Evolutionary conservation across 495 filamentous ascomycete genomes (phyloP).

Genomic region (Aspergillus affinis): DNA sequence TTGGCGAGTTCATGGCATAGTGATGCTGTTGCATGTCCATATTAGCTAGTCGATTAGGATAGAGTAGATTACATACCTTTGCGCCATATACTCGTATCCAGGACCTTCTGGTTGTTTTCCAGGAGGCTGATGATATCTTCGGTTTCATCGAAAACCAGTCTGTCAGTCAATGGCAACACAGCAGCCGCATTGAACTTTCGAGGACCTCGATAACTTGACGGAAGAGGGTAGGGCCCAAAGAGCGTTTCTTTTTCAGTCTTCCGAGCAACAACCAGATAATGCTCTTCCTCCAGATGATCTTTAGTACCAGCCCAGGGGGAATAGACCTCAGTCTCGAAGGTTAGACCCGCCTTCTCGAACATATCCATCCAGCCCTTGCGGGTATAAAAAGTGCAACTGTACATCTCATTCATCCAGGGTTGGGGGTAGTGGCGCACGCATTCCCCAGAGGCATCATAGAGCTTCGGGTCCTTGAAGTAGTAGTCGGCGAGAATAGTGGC

Average conservation of each 20-base stretch:
- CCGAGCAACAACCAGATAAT: not conserved
- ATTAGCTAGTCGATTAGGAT: too few relatives aligned
- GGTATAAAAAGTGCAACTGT: not conserved
- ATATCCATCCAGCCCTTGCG: not conserved
- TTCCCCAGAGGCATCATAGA: not conserved
- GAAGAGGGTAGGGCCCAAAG: not conserved
- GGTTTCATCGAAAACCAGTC: too few relatives aligned
- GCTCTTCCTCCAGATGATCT: not conserved
- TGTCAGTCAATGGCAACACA: too few relatives aligned
- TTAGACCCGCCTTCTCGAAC: not conserved
- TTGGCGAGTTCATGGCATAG: constrained; percentile 1
- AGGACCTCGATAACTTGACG: not conserved
- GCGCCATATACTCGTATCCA: too few relatives aligned
- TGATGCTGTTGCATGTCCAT: not conserved
- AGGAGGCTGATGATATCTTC: too few relatives aligned
- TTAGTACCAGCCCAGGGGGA: not conserved
- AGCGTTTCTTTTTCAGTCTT: not conserved
- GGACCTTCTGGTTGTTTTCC: too few relatives aligned
- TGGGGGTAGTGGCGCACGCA: not conserved
- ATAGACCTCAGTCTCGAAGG: not conserved
- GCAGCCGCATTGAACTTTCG: too few relatives aligned
- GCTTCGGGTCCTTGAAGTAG: not conserved
- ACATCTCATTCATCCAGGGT: not conserved
- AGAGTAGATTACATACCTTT: too few relatives aligned
- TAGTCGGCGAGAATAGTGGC: not conserved